Base-by-base conservation (phyloP, 163 green algal genomes). In the Scenedesmus sp. region DNA sequence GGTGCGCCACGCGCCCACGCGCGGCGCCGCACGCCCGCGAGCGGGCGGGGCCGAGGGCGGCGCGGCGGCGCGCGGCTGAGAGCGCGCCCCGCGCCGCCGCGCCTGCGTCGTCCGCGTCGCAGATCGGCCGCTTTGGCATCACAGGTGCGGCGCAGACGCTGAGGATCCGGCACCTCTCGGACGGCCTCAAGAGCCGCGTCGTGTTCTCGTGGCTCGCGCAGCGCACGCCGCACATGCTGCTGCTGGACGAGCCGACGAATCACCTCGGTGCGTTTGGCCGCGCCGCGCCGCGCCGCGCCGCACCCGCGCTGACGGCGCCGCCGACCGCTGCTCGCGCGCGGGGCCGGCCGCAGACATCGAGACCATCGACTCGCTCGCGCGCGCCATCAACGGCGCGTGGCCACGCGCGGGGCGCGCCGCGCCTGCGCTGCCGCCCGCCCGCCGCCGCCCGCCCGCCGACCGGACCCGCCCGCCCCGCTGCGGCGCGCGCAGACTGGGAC, bases 161-260 rank as follows among this genome's bases (percentile, higher is more conserved):
- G 78, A 71, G 76, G 18, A 98, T 98, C 78, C 83, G 82, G 51
- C 90, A 97, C 76, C 86, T 99, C 58, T 96, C 89, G 33, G 95
- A 98, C 70, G 95, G 95, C 14, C 91, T 98, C 58, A 94, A 95
- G 81, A 92, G 77, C 20, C 88, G 95, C 31, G 85, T 98, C 26
- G 93, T 98, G 64, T 98, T 98, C 85, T 91, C 93, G 15, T 97
- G 90, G 92, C 90, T 99, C 60, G 89, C 91, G 47, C 86, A 91
- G 81, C 76, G 83, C 33, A 95, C 88, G n/a, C 95, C 95, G 1
- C 94, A 98, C 87, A 94, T 98, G 84, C 85, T 95, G 81, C 83
- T 96, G 70, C 85, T 96, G 73, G 92, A 97, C 73, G 92, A 95
- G 80, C 80, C 93, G 42, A 98, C 94, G 51, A 98, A 98, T 84